phyloP scores from a whole-genome alignment of 345 rosid genomes.

The Abelmoschus esculentus region DNA sequence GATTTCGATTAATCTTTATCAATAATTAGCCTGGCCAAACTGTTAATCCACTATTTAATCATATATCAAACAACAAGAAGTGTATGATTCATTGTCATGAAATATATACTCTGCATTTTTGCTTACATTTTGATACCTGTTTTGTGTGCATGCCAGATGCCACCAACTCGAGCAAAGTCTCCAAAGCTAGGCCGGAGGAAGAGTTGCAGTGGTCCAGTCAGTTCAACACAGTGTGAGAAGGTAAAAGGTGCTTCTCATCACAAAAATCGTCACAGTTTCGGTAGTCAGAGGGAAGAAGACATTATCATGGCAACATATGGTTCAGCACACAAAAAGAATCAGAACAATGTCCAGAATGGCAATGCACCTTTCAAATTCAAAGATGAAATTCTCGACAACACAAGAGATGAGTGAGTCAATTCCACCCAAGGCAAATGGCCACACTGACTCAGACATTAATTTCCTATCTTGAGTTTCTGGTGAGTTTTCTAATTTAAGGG shows the following conservation, averaged over 20 bases:
- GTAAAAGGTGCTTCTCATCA: conserved; percentile 33
- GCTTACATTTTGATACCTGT: not conserved
- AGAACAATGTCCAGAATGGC: conserved; percentile 11
- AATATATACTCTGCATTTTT: not conserved
- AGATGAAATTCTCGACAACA: conserved; percentile 11
- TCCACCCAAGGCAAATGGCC: conserved; percentile 24
- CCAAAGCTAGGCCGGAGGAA: conserved; percentile 71
- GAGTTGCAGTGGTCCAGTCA: conserved; percentile 38
- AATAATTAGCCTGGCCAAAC: not conserved
- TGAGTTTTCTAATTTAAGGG: conserved; percentile 33
- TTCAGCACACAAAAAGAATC: conserved; percentile 20
- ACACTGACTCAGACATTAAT: conserved; percentile 19
- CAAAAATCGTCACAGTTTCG: conserved; percentile 33
- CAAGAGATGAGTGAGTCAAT: conserved; percentile 19
- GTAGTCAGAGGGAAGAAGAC: conserved; percentile 24
- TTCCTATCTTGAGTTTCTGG: conserved; percentile 24
- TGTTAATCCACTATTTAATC: not conserved
- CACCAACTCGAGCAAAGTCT: conserved; percentile 80
- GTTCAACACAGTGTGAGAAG: conserved; percentile 34
- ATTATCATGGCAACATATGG: not conserved
- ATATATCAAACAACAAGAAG: not conserved
- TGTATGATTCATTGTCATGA: conserved; percentile 8
- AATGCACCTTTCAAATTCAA: conserved; percentile 14
- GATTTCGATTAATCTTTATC: not conserved
- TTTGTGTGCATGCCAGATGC: conserved; percentile 43